Percentiles rank a stretch among this genome's conserved stretches.
Evolutionary conservation across 208 protist species (phyloP).

Genomic region (Trichomonas vaginalis): DNA sequence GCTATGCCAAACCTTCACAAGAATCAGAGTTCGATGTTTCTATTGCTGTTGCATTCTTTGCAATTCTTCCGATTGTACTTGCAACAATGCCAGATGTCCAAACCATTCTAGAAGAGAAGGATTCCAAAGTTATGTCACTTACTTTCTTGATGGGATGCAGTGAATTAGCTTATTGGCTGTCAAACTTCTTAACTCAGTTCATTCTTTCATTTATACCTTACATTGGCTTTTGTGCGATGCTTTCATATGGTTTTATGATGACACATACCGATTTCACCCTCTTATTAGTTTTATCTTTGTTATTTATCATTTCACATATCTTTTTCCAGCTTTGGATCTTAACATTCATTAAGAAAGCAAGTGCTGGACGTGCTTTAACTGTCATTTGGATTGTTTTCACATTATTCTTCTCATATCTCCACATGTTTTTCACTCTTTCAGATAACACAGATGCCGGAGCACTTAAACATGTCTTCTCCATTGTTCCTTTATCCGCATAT

Average conservation of each 20-base stretch:
- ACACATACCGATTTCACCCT: neutral
- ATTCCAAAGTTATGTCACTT: neutral
- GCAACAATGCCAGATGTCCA: neutral
- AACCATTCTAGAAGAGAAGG: neutral
- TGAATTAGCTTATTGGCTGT: neutral
- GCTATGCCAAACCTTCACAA: neutral
- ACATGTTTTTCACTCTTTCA: neutral
- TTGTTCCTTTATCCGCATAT: neutral
- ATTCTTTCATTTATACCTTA: neutral
- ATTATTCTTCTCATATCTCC: neutral
- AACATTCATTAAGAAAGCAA: neutral
- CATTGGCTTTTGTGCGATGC: neutral
- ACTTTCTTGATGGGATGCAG: neutral
- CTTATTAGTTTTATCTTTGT: neutral
- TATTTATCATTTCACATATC: neutral
- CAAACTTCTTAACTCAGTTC: neutral
- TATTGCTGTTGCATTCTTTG: neutral
- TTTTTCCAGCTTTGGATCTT: neutral
- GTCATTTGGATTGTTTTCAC: neutral
- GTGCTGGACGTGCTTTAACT: neutral
- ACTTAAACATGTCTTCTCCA: neutral
- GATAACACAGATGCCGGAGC: neutral
- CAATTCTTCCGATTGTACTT: neutral
- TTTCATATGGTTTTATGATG: neutral
- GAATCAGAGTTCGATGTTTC: neutral